Percentiles rank a stretch among this genome's conserved stretches.
Conservation (phyloP, 371 early-diverging fungal species). For the Rhizopus stolonifer region DNA sequence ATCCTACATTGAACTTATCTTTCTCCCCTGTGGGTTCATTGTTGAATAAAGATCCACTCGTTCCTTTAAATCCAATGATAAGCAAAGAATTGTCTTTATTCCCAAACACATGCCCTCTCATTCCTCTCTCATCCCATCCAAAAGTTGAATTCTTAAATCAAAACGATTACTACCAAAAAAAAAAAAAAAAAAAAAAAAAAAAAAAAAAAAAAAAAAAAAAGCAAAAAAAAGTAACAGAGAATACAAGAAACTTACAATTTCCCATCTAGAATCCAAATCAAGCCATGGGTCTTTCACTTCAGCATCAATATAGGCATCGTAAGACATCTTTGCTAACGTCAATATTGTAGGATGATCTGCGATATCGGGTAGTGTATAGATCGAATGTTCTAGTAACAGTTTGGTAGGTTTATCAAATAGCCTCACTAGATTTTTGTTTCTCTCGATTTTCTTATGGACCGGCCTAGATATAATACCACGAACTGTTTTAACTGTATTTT, state of each 20-base stretch:
- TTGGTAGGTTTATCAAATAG: conserved; percentile 1
- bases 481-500: neutral
- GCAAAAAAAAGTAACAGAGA: neutral
- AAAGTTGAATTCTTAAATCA: conserved; percentile 65
- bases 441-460: neutral
- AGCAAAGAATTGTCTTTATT: conserved; percentile 66
- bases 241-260: conserved; percentile 47
- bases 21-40: conserved; percentile 79
- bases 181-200: conserved; percentile 4
- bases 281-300: conserved; percentile 64
- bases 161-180: neutral
- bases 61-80: conserved; percentile 90
- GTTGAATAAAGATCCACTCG: conserved; percentile 73
- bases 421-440: neutral
- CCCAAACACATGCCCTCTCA: conserved; percentile 91
- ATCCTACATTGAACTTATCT: conserved; percentile 81
- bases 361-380: conserved; percentile 64
- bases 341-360: conserved; percentile 69
- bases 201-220: neutral
- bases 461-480: neutral
- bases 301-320: conserved; percentile 71
- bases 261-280: conserved; percentile 73
- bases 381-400: conserved; percentile 21
- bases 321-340: conserved; percentile 74
- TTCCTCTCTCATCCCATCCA: conserved; percentile 86